Evolutionary conservation across 129 eudicot genomes (phyloP).

Genomic region (Ambrosia artemisiifolia): DNA sequence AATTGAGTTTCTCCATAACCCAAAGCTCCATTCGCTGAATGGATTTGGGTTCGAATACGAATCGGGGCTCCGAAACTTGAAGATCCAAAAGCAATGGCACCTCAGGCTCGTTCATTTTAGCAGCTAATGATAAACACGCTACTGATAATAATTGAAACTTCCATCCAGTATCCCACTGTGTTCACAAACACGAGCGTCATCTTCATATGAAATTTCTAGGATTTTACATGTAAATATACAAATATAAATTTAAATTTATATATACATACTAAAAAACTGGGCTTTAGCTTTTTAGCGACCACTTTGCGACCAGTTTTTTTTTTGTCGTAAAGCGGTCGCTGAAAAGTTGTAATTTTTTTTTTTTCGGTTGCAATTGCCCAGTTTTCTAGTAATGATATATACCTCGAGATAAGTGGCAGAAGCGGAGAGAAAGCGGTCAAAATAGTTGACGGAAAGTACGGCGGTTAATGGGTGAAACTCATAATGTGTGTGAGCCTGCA

Average conservation of each 20-base stretch:
- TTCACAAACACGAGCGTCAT: neutral
- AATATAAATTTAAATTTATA: neutral
- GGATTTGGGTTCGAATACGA: conserved; percentile 46
- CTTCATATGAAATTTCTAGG: neutral
- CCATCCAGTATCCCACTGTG: conserved; percentile 47
- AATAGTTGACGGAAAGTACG: conserved; percentile 56
- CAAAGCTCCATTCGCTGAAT: conserved; percentile 59
- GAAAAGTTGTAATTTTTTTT: no score
- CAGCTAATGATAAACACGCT: conserved; percentile 58
- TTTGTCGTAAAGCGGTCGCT: no score
- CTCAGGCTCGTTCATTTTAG: conserved; percentile 56
- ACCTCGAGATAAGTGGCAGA: neutral
- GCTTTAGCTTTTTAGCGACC: no score
- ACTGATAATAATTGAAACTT: conserved; percentile 49
- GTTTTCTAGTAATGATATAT: neutral
- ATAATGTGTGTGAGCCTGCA: conserved; percentile 48
- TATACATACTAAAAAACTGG: neutral
- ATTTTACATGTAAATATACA: neutral
- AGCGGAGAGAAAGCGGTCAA: conserved; percentile 39
- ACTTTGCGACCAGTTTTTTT: no score
- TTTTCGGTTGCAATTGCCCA: no score
- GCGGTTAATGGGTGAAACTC: conserved; percentile 54
- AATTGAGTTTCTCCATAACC: conserved; percentile 49
- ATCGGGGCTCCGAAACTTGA: conserved; percentile 40
- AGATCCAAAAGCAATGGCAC: conserved; percentile 51